Evolutionary conservation across 306 rosid species (phyloP).

Genomic region (Prunus davidiana): DNA sequence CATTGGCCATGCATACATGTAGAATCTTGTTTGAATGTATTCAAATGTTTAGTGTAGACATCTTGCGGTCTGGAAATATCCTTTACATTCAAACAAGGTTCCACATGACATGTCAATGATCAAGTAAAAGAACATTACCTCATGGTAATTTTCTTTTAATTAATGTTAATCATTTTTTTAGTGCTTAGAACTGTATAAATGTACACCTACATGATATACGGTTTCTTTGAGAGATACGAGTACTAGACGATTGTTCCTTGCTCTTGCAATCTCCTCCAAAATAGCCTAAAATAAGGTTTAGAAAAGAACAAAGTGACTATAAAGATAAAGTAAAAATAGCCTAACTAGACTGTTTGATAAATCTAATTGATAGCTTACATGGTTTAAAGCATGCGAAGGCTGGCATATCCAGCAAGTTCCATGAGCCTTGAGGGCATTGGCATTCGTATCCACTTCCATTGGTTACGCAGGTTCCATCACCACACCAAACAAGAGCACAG

Average conservation of each 20-base stretch:
- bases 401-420: slow-evolving; percentile 19
- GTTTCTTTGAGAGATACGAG: slow-evolving; percentile 11
- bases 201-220: slow-evolving; percentile 17
- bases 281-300: slow-evolving; percentile 31
- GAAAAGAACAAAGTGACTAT: background rate
- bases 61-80: too few relatives aligned
- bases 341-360: background rate
- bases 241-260: slow-evolving; percentile 8
- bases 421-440: slow-evolving; percentile 32
- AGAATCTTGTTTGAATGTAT: too few relatives aligned
- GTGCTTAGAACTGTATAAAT: background rate
- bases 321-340: background rate
- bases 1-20: too few relatives aligned
- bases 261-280: slow-evolving; percentile 43
- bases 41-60: too few relatives aligned
- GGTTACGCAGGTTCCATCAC: slow-evolving; percentile 36
- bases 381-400: slow-evolving; percentile 26
- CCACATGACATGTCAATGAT: too few relatives aligned
- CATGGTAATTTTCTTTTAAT: too few relatives aligned
- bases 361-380: slow-evolving; percentile 27
- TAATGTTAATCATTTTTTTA: too few relatives aligned
- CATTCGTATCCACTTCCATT: slow-evolving; percentile 29
- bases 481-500: slow-evolving; percentile 37
- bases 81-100: too few relatives aligned
- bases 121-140: too few relatives aligned